Conservation (phyloP, 1,284 basidiomycete genomes). For the Malassezia nana region DNA sequence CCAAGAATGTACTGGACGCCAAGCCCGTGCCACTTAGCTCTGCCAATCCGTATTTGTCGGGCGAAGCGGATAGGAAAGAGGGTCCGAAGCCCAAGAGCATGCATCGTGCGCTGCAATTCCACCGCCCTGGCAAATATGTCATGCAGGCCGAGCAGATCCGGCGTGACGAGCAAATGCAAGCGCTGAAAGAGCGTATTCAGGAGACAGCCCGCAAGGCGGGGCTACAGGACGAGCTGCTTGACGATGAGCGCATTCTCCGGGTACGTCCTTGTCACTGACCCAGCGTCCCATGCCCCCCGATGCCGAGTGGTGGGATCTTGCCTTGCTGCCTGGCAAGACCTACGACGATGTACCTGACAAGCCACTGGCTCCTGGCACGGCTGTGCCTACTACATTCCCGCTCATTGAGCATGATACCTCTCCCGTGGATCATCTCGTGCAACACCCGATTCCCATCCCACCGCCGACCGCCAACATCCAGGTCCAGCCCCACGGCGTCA, state of each 20-base stretch:
- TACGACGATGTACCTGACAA: conserved; percentile 59
- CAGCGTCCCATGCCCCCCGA: conserved; percentile 74
- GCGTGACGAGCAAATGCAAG: conserved; percentile 64
- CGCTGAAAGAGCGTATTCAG: conserved; percentile 80
- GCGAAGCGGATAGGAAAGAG: conserved; percentile 1
- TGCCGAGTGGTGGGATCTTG: conserved; percentile 93
- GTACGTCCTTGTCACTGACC: background rate
- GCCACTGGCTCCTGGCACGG: conserved; percentile 52
- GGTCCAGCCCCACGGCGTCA: conserved; percentile 52
- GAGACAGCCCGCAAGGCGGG: conserved; percentile 86
- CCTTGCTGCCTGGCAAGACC: conserved; percentile 65
- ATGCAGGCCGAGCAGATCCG: conserved; percentile 37
- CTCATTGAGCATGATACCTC: conserved; percentile 53
- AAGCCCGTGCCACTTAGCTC: conserved; percentile 2
- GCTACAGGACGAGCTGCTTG: conserved; percentile 79
- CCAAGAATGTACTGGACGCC: background rate
- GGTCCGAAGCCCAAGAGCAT: conserved; percentile 29
- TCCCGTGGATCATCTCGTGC: conserved; percentile 80
- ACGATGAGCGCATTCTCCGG: conserved; percentile 61
- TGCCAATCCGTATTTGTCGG: conserved; percentile 32
- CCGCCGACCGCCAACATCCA: conserved; percentile 76
- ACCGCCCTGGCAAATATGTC: conserved; percentile 40
- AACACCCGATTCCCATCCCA: conserved; percentile 93
- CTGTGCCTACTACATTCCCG: conserved; percentile 52
- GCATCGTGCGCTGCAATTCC: conserved; percentile 37